Evolutionary conservation across 1,284 basidiomycete species (phyloP).

Genomic region (Rhodotorula sp.): DNA sequence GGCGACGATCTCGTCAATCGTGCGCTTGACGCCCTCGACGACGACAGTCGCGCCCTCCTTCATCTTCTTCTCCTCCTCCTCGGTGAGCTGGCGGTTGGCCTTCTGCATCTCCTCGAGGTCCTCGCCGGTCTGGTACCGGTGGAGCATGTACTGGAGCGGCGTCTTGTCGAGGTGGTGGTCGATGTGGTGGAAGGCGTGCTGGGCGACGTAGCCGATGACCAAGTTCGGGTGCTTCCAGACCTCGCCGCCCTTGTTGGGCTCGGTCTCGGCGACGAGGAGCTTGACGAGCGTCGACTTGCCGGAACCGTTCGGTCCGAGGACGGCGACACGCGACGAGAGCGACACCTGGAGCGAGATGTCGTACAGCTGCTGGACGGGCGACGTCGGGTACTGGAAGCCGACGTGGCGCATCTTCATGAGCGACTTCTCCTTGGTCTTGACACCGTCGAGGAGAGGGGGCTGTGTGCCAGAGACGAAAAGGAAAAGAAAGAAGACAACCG

Average conservation of each 20-base stretch:
- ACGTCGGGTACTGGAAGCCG: slow-evolving; percentile 91
- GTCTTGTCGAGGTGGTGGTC: slow-evolving; percentile 98
- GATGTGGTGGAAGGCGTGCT: slow-evolving; percentile 79
- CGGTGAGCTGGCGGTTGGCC: slow-evolving; percentile 79
- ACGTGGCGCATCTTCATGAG: slow-evolving; percentile 97
- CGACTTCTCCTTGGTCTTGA: slow-evolving; percentile 99
- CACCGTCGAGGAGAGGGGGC: slow-evolving; percentile 94
- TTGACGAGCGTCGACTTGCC: slow-evolving; percentile 99
- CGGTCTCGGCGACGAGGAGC: slow-evolving; percentile 95
- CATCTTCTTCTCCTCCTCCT: slow-evolving; percentile 92
- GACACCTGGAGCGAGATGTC: slow-evolving; percentile 96
- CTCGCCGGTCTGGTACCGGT: slow-evolving; percentile 99
- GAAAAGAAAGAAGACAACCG: not conserved
- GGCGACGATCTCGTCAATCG: slow-evolving; percentile 84
- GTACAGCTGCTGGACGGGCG: slow-evolving; percentile 82
- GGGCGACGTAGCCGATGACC: slow-evolving; percentile 97
- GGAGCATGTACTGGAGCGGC: slow-evolving; percentile 96
- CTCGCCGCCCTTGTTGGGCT: slow-evolving; percentile 93
- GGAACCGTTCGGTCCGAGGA: slow-evolving; percentile 95
- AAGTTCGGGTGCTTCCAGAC: slow-evolving; percentile 99
- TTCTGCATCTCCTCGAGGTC: slow-evolving; percentile 95
- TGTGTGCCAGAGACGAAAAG: slow-evolving; percentile 67
- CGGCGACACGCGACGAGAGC: slow-evolving; percentile 91
- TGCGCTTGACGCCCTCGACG: slow-evolving; percentile 89
- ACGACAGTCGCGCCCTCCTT: slow-evolving; percentile 84